Percentiles rank a stretch among this genome's conserved stretches.
phyloP scores from a whole-genome alignment of 2,329 filamentous ascomycete genomes.

The Fusarium avenaceum region DNA sequence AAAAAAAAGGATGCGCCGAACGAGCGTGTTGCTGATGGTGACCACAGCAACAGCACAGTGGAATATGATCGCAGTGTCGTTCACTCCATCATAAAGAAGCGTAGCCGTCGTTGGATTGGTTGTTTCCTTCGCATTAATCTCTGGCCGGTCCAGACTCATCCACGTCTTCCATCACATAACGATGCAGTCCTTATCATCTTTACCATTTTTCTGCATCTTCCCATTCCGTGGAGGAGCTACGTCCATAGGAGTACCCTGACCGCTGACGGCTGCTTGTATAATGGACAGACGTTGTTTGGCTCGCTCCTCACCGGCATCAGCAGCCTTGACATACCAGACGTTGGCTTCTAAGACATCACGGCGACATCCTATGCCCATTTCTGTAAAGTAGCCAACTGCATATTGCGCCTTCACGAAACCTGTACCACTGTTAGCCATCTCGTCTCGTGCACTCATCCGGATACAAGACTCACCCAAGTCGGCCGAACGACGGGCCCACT shows the following conservation, averaged over 20 bases:
- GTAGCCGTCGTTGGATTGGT: conserved; percentile 42
- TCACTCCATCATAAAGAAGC: conserved; percentile 9
- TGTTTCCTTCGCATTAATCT: conserved; percentile 32
- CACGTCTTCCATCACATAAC: conserved; percentile 62
- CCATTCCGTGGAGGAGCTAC: conserved; percentile 65
- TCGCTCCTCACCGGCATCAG: conserved; percentile 89
- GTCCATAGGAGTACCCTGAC: conserved; percentile 67
- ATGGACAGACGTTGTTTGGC: conserved; percentile 88
- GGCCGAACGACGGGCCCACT: conserved; percentile 92
- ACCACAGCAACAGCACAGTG: conserved; percentile 1
- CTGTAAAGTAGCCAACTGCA: conserved; percentile 95
- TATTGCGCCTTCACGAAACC: conserved; percentile 86
- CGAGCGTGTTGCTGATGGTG: conserved; percentile 12
- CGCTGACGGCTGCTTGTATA: conserved; percentile 84
- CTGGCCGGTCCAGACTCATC: conserved; percentile 11
- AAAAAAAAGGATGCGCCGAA: conserved; percentile 30
- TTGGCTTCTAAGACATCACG: conserved; percentile 97
- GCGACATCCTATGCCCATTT: conserved; percentile 97
- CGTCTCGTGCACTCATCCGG: neutral
- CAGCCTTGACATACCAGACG: conserved; percentile 97
- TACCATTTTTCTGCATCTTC: conserved; percentile 65
- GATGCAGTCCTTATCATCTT: conserved; percentile 69
- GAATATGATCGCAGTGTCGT: conserved; percentile 15
- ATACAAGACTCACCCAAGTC: conserved; percentile 76
- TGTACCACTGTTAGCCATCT: conserved; percentile 52